These are phyloP conservation scores for Aspergillus sp. DNA, from an alignment of 2,329 filamentous ascomycete species.

Conservation along the genomic window DNA sequence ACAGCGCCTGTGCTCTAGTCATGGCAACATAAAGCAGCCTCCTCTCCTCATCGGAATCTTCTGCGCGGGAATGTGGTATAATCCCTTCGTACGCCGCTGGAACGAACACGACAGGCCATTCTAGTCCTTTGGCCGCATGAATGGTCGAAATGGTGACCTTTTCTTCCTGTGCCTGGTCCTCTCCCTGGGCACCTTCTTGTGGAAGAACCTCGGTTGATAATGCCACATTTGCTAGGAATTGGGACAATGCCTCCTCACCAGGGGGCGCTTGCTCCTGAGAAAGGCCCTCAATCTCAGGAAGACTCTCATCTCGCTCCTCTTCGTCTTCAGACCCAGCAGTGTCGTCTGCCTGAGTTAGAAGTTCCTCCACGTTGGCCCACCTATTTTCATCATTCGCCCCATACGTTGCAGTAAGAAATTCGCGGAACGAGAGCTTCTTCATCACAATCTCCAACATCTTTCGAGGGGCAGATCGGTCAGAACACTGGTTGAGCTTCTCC, in stretches of 20 bases:
- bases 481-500: slow-evolving; percentile 53
- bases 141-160: slow-evolving; percentile 92
- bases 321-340: slow-evolving; percentile 56
- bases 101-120: slow-evolving; percentile 95
- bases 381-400: slow-evolving; percentile 73
- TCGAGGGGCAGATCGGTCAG: slow-evolving; percentile 39
- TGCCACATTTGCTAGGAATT: slow-evolving; percentile 86
- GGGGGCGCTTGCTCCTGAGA: slow-evolving; percentile 56
- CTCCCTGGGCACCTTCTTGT: slow-evolving; percentile 54
- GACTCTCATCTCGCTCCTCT: slow-evolving; percentile 52
- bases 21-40: slow-evolving; percentile 92
- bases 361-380: slow-evolving; percentile 87
- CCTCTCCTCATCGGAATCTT: slow-evolving; percentile 84
- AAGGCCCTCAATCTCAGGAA: slow-evolving; percentile 69
- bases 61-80: slow-evolving; percentile 83
- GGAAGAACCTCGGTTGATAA: slow-evolving; percentile 71
- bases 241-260: slow-evolving; percentile 66
- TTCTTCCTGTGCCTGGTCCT: slow-evolving; percentile 48
- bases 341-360: slow-evolving; percentile 76
- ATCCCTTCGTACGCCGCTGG: slow-evolving; percentile 86
- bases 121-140: slow-evolving; percentile 90
- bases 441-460: slow-evolving; percentile 59
- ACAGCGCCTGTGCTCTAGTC: slow-evolving; percentile 82
- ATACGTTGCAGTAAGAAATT: slow-evolving; percentile 71
- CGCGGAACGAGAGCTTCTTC: slow-evolving; percentile 68